Percentiles rank a stretch among this genome's conserved stretches.
phyloP scores from a whole-genome alignment of 2,329 filamentous ascomycete genomes.

The Dendrostoma leiphaemia region DNA sequence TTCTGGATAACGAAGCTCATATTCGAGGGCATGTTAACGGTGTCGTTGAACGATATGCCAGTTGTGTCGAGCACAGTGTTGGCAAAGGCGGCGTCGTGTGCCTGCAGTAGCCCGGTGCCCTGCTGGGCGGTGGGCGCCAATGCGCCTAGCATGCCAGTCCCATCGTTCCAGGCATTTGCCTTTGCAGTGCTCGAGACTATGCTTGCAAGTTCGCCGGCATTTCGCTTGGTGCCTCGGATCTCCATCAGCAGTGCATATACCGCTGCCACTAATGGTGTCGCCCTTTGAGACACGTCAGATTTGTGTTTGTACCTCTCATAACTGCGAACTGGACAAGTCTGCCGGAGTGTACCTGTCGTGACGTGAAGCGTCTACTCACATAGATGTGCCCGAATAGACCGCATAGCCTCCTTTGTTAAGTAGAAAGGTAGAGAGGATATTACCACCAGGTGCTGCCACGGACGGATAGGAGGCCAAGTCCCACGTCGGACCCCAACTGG shows the following conservation, averaged over 20 bases:
- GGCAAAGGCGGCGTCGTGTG: slow-evolving; percentile 37
- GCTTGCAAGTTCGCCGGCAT: not conserved
- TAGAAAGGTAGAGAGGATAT: slow-evolving; percentile 58
- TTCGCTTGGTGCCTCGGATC: slow-evolving; percentile 1
- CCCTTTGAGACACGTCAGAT: slow-evolving; percentile 19
- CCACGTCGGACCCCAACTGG: slow-evolving; percentile 59
- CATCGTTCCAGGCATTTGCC: slow-evolving; percentile 31
- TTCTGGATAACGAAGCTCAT: slow-evolving; percentile 40
- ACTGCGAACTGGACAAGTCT: no score
- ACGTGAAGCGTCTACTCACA: slow-evolving; percentile 36
- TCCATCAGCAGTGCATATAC: slow-evolving; percentile 15
- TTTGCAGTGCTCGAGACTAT: slow-evolving; percentile 22
- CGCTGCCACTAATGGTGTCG: slow-evolving; percentile 44
- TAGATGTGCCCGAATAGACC: slow-evolving; percentile 56
- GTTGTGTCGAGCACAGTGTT: slow-evolving; percentile 34
- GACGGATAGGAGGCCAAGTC: slow-evolving; percentile 56
- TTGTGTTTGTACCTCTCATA: not conserved
- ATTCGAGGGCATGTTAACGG: slow-evolving; percentile 31
- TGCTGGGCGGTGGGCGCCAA: slow-evolving; percentile 38
- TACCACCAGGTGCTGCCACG: slow-evolving; percentile 53
- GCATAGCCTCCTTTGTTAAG: slow-evolving; percentile 45
- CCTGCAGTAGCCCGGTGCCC: slow-evolving; percentile 41
- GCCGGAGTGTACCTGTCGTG: no score
- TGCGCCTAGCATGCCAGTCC: slow-evolving; percentile 12
- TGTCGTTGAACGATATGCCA: slow-evolving; percentile 44